Evolutionary conservation across 768 basidiomycete genomes (phyloP), one percentile per base, ranked within the genome.

Genomic region (Lepiota subincarnata): DNA sequence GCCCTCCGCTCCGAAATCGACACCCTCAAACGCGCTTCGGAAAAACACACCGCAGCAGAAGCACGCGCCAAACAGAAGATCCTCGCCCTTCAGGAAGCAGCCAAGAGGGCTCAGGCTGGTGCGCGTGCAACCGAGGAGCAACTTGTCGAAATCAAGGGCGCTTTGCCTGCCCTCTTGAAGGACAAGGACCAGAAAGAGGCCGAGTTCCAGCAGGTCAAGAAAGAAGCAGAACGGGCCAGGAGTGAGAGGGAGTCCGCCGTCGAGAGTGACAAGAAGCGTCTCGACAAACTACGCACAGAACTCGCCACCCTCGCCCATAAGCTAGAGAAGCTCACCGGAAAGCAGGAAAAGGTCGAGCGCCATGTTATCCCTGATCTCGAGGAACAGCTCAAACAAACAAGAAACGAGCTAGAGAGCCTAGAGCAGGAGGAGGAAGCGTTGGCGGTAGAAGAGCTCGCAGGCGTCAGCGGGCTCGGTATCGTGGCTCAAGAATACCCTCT

Each of bases 21-120:
- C 34, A 78, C 80, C 0, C 76, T 95, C 49, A 91, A 89, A 65
- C 82, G 90, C 3, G 81, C 90, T 1, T 85, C 86, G 3, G 93
- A 96, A 60, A 92, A 92, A 60, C 81, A 87, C 51, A 71, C 79
- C 0, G 76, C 82, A 0, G 78, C 81, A 1, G 95, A 98, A 65
- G 75, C 82, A 19, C 81, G 92, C n/a, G 83, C 86, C 8, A 83
- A 84, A 40, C 93, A 96, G 66, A 95, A 92, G 60, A 82, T 87
- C 8, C 77, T 93, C 10, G 90, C 94, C 1, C 71, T 96, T 36
- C 92, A 95, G 64, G 92, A 96, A 63, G 88, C 92, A 2, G 84
- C 87, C 11, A 92, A 89, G 62, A 84, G 90, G 50, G 84, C 89
- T 8, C 82, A 80, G 57, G 77, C 81, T 59, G 81, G 50, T 66